phyloP scores from a whole-genome alignment of 2,329 filamentous ascomycete species.

The Penicillium sp. region DNA sequence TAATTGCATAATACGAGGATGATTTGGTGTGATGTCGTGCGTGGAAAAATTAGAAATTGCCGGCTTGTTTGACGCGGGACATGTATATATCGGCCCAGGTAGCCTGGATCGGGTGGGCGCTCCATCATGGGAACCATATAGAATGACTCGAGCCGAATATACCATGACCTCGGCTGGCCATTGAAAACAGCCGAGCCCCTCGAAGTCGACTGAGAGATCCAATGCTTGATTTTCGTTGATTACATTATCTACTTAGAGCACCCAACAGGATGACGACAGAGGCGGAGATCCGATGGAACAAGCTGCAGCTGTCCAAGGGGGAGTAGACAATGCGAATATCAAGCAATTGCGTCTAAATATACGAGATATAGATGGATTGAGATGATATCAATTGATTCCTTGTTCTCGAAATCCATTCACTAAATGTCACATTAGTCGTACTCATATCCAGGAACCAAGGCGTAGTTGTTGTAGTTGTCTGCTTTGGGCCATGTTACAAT shows the following conservation, averaged over 20 bases:
- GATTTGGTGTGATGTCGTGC: background rate
- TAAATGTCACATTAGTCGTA: background rate
- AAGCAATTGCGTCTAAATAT: background rate
- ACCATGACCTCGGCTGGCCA: background rate
- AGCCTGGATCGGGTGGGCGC: too few species aligned
- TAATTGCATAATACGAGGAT: background rate
- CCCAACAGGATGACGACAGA: constrained; percentile 22
- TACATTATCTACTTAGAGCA: background rate
- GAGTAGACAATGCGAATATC: background rate
- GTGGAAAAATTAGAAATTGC: background rate
- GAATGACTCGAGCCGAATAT: background rate
- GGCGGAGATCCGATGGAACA: constrained; percentile 12
- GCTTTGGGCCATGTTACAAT: constrained; percentile 28
- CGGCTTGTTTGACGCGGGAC: background rate
- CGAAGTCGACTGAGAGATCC: background rate
- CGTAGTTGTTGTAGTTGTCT: background rate
- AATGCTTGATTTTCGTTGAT: constrained; percentile 3
- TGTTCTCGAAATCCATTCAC: background rate
- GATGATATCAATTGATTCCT: background rate
- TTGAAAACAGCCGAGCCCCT: background rate
- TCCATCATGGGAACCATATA: background rate
- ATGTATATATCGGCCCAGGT: background rate
- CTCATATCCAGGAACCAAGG: background rate
- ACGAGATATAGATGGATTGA: background rate
- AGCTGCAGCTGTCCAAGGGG: constrained; percentile 7